phyloP scores from a whole-genome alignment of 306 rosid genomes.

The Glycine soja region DNA sequence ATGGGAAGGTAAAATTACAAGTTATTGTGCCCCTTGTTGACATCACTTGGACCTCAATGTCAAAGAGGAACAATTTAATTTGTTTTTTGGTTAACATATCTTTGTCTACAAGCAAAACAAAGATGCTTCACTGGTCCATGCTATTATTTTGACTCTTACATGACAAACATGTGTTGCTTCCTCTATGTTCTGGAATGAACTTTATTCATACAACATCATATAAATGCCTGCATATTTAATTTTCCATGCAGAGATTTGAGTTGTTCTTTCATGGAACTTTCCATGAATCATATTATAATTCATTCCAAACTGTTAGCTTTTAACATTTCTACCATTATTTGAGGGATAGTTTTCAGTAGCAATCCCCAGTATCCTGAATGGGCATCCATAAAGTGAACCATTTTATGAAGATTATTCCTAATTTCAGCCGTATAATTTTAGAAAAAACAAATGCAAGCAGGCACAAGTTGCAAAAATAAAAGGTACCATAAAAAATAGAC shows the following conservation, averaged over 20 bases:
- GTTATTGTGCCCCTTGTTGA: slow-evolving; percentile 13
- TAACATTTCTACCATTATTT: background rate
- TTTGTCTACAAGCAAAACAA: slow-evolving; percentile 38
- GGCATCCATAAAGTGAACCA: background rate
- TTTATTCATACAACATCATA: slow-evolving; percentile 11
- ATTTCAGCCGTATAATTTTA: slow-evolving; percentile 9
- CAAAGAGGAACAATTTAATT: slow-evolving; percentile 18
- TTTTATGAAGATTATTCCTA: slow-evolving; percentile 3
- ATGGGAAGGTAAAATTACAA: slow-evolving; percentile 19
- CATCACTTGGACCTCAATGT: slow-evolving; percentile 37
- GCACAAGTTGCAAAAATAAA: slow-evolving; percentile 26
- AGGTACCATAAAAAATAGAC: background rate
- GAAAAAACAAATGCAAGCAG: background rate
- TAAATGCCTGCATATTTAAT: slow-evolving; percentile 3
- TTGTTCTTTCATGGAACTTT: background rate
- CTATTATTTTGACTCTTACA: slow-evolving; percentile 34
- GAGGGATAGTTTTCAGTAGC: slow-evolving; percentile 1
- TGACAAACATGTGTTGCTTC: slow-evolving; percentile 24
- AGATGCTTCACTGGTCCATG: slow-evolving; percentile 17
- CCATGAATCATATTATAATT: slow-evolving; percentile 17
- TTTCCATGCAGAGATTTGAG: slow-evolving; percentile 8
- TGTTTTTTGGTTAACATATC: slow-evolving; percentile 18
- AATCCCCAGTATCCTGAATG: background rate
- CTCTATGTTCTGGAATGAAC: slow-evolving; percentile 15
- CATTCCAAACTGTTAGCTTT: background rate